These are phyloP conservation scores for Rhodomyrtus tomentosa DNA, from an alignment of 345 rosid genomes.

Conservation along the genomic window DNA sequence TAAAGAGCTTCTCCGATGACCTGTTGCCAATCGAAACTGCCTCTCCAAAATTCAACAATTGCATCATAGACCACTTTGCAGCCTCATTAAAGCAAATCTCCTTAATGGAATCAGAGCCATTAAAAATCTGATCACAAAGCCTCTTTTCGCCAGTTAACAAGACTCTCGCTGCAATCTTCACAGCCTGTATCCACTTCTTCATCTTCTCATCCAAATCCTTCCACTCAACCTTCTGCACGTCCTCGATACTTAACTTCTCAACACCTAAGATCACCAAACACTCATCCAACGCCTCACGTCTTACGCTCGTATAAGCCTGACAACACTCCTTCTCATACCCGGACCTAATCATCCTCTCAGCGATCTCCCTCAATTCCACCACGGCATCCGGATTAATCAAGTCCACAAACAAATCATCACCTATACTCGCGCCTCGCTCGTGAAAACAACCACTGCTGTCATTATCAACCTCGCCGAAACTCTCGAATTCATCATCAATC, in stretches of 20 bases:
- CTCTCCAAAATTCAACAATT: constrained; percentile 82
- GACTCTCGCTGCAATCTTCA: constrained; percentile 59
- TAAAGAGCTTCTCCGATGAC: constrained; percentile 85
- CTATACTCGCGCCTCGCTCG: constrained; percentile 79
- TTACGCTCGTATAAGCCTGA: constrained; percentile 66
- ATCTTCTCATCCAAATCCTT: constrained; percentile 87
- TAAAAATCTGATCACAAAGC: constrained; percentile 71
- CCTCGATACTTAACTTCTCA: constrained; percentile 92
- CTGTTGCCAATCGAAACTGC: constrained; percentile 78
- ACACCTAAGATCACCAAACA: constrained; percentile 65
- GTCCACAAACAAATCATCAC: constrained; percentile 70
- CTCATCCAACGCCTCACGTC: constrained; percentile 84
- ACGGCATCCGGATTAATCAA: constrained; percentile 57
- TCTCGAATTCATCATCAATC: constrained; percentile 58
- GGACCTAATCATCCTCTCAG: constrained; percentile 77
- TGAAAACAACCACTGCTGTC: constrained; percentile 58
- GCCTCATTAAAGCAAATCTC: constrained; percentile 86
- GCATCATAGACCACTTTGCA: constrained; percentile 77
- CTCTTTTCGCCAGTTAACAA: constrained; percentile 69
- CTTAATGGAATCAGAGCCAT: constrained; percentile 35
- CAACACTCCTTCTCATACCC: constrained; percentile 95
- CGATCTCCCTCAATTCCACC: constrained; percentile 62
- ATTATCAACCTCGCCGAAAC: constrained; percentile 54
- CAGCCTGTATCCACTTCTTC: constrained; percentile 94
- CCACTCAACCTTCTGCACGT: constrained; percentile 92